phyloP scores from a whole-genome alignment of 495 filamentous ascomycete genomes.

The Podospora australis region DNA sequence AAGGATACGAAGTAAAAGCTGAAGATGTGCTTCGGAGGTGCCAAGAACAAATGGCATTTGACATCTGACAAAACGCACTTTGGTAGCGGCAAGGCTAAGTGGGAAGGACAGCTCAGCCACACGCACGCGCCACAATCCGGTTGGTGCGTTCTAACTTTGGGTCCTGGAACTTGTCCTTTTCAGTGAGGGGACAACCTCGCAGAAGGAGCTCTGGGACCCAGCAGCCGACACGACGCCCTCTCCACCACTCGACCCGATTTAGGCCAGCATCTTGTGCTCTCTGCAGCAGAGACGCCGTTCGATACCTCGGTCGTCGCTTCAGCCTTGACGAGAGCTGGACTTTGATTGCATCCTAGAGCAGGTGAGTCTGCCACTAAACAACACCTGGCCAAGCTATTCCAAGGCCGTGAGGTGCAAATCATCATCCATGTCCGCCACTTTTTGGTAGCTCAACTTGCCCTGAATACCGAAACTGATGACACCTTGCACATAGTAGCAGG shows the following conservation, averaged over 20 bases:
- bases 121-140: constrained; percentile 13
- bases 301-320: too few species aligned
- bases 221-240: constrained; percentile 15
- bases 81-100: neutral
- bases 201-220: too few species aligned
- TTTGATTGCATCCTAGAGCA: neutral
- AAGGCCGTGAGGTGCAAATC: too few species aligned
- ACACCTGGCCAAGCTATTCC: too few species aligned
- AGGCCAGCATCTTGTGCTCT: constrained; percentile 4
- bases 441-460: too few species aligned
- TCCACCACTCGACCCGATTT: constrained; percentile 3
- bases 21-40: neutral
- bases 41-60: neutral
- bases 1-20: neutral
- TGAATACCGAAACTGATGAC: constrained; percentile 26
- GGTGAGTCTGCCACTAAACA: neutral
- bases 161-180: constrained; percentile 32
- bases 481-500: constrained; percentile 18
- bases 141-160: constrained; percentile 4
- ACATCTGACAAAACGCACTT: neutral
- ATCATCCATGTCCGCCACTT: too few species aligned
- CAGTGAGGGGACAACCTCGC: constrained; percentile 21
- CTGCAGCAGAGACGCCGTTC: neutral
- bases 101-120: constrained; percentile 12
- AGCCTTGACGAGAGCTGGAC: neutral